Evolutionary conservation across 441 rosid genomes (phyloP).

Genomic region (Viola pubescens): DNA sequence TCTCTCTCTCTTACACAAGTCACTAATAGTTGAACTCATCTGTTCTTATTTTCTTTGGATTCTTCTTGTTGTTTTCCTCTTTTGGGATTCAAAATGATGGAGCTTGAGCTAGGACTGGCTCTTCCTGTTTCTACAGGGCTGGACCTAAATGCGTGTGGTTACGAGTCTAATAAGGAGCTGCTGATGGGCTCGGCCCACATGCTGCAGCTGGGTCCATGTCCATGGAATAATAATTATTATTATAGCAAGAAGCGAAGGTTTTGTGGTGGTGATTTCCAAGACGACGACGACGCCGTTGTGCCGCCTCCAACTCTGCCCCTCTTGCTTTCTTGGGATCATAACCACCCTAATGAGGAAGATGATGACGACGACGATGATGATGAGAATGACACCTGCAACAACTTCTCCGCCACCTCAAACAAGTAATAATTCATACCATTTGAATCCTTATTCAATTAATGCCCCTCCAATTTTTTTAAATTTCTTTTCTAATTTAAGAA

Average conservation of each 20-base stretch:
- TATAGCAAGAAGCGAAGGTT: conserved; percentile 14
- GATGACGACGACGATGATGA: conserved; percentile 17
- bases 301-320: conserved; percentile 28
- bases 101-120: conserved; percentile 41
- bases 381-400: conserved; percentile 11
- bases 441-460: background rate
- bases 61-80: conserved; percentile 10
- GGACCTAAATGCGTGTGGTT: conserved; percentile 21
- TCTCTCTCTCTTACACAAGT: background rate
- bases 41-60: background rate
- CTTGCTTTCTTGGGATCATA: conserved; percentile 20
- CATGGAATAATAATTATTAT: conserved; percentile 1
- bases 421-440: conserved; percentile 12
- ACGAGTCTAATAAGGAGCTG: conserved; percentile 9
- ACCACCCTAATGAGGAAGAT: conserved; percentile 40
- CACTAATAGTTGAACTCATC: background rate
- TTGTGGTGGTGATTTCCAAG: background rate
- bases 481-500: conserved; percentile 1
- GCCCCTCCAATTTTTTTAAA: background rate
- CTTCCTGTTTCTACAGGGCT: conserved; percentile 24
- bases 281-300: background rate
- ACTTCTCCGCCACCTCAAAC: conserved; percentile 17
- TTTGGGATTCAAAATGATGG: conserved; percentile 17
- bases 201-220: conserved; percentile 6
- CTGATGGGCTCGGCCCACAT: conserved; percentile 4